phyloP scores from a whole-genome alignment of 176 grass and related monocot species.

The Avena sativa region DNA sequence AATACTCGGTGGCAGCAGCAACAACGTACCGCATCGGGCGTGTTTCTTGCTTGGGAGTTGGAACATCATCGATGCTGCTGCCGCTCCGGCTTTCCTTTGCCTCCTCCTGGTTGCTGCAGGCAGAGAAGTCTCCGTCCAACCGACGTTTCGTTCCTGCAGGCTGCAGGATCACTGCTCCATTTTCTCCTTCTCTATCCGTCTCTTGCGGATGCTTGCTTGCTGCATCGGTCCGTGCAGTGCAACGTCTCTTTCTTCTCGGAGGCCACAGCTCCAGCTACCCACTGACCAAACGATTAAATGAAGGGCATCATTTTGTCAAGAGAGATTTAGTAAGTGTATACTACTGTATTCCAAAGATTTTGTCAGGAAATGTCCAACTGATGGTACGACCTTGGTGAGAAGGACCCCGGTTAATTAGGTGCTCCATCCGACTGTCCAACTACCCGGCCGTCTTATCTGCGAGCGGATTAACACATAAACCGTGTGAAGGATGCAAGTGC shows the following conservation, averaged over 20 bases:
- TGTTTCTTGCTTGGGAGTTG: conserved; percentile 4
- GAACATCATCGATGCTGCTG: conserved; percentile 6
- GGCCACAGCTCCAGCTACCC: conserved; percentile 1
- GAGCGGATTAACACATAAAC: background rate
- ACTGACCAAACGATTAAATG: background rate
- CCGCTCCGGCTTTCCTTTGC: background rate
- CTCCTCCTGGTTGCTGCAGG: background rate
- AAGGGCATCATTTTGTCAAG: background rate
- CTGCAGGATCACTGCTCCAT: background rate
- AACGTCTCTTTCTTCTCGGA: conserved; percentile 26
- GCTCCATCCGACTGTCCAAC: background rate
- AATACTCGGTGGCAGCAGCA: background rate
- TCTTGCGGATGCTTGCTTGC: conserved; percentile 1
- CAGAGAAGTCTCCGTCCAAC: conserved; percentile 20
- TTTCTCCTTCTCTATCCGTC: background rate
- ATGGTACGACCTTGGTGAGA: background rate
- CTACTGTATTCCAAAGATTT: no score
- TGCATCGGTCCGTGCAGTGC: background rate
- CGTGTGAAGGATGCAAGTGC: background rate
- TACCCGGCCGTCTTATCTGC: background rate
- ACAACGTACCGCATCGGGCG: background rate
- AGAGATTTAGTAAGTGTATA: background rate
- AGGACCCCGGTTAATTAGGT: background rate
- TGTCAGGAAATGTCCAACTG: no score
- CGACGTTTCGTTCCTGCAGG: background rate